These are phyloP conservation scores for Kluyveromyces dobzhanskii DNA, from an alignment of 805 yeast species.

Conservation along the genomic window DNA sequence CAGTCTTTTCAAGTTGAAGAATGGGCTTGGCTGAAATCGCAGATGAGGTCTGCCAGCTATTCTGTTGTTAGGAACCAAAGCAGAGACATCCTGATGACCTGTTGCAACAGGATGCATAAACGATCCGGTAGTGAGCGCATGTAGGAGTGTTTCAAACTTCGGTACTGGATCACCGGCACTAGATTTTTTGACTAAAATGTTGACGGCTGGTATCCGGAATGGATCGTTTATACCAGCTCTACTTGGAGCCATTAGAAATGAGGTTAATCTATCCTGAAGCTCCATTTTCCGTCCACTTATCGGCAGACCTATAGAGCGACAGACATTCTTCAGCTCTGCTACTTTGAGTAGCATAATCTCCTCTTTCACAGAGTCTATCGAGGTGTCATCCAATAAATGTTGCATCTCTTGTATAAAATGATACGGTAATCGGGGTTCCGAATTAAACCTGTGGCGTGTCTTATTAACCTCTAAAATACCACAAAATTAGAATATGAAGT, in stretches of 20 bases:
- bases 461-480: too few species aligned
- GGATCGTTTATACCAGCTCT: slow-evolving; percentile 33
- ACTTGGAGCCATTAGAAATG: slow-evolving; percentile 37
- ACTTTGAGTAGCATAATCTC: slow-evolving; percentile 37
- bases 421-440: neutral
- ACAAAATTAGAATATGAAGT: too few species aligned
- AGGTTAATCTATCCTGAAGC: slow-evolving; percentile 44
- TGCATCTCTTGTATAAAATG: too few species aligned
- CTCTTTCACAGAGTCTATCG: slow-evolving; percentile 23
- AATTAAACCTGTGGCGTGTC: too few species aligned
- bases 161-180: slow-evolving; percentile 32
- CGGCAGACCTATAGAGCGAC: slow-evolving; percentile 41
- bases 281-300: slow-evolving; percentile 54
- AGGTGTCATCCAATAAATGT: neutral
- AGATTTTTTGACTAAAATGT: slow-evolving; percentile 36
- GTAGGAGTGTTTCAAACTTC: slow-evolving; percentile 27
- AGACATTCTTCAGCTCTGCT: slow-evolving; percentile 43
- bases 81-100: slow-evolving; percentile 14
- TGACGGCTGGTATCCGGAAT: slow-evolving; percentile 38
- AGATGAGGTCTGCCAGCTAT: slow-evolving; percentile 6
- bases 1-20: slow-evolving; percentile 41
- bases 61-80: slow-evolving; percentile 3
- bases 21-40: slow-evolving; percentile 46
- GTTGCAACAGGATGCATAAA: slow-evolving; percentile 20
- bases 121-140: slow-evolving; percentile 14